Conservation (phyloP, 345 rosid genomes). For the Clarkia xantiana region DNA sequence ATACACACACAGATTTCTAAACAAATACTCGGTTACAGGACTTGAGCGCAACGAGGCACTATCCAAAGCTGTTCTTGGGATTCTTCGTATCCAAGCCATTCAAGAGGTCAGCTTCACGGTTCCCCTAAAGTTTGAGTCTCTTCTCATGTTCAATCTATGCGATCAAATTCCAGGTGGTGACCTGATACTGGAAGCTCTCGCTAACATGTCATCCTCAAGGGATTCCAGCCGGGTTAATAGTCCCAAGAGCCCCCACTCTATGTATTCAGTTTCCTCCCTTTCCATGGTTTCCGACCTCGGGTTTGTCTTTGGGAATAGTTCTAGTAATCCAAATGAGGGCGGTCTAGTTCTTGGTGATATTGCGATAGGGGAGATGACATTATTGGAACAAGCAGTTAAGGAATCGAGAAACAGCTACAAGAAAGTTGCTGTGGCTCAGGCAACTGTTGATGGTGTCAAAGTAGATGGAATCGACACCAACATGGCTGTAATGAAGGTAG, state of each 20-base stretch:
- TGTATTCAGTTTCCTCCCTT: slow-evolving; percentile 61
- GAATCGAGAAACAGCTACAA: slow-evolving; percentile 68
- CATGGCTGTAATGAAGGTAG: slow-evolving; percentile 96
- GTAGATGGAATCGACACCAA: slow-evolving; percentile 92
- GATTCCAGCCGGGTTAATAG: slow-evolving; percentile 30
- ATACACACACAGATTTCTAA: slow-evolving; percentile 54
- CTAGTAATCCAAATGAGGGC: slow-evolving; percentile 15
- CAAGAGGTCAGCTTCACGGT: slow-evolving; percentile 41
- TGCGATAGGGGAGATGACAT: slow-evolving; percentile 74
- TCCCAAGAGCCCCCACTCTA: slow-evolving; percentile 29
- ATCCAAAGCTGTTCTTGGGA: slow-evolving; percentile 75
- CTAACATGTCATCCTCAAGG: slow-evolving; percentile 48
- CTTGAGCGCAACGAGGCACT: slow-evolving; percentile 59
- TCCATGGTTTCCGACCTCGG: slow-evolving; percentile 71
- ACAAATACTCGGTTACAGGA: slow-evolving; percentile 49
- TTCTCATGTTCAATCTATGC: slow-evolving; percentile 83
- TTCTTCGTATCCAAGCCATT: slow-evolving; percentile 71
- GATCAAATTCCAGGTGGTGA: slow-evolving; percentile 98
- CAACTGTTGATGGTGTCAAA: slow-evolving; percentile 78
- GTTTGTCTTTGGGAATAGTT: slow-evolving; percentile 42
- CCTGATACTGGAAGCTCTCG: slow-evolving; percentile 75
- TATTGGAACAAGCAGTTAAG: slow-evolving; percentile 64
- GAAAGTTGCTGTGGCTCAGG: slow-evolving; percentile 66
- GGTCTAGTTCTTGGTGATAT: slow-evolving; percentile 67
- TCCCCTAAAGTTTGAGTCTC: slow-evolving; percentile 26